Base-by-base conservation (phyloP, 1,284 basidiomycete species). In the Fomitiporia mediterranea region DNA sequence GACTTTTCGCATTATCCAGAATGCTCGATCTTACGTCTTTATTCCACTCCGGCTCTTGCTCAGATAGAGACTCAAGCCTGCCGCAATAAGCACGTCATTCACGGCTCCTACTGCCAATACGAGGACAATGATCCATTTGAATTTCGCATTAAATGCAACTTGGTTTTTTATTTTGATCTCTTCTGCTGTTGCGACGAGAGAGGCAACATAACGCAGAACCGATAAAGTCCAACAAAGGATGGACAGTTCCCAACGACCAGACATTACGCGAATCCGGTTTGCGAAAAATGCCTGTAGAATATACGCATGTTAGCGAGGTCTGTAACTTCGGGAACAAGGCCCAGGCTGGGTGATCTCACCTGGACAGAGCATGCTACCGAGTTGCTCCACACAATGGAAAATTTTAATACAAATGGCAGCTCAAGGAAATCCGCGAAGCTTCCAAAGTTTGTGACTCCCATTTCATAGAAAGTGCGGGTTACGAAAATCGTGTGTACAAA, bases 61-160 rank as follows among this genome's bases (percentile, higher is more conserved):
- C 2, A 51, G 17, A 21, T 51, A 39, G 13, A 21, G 40, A 8
- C 35, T 23, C n/a, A 51, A 25, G 1, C 35, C 50, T 21, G 19
- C 34, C 9, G 50, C 50, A 23, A 51, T 51, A n/a, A 51, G 35
- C 17, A 51, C 37, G 25, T 51, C 50, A 39, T 51, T 51, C 21
- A 51, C 19, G 8, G 50, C 50, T n/a, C 50, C 37, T 15, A 51
- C 37, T 3, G 21, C 19, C 3, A 39, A 11, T 9, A 40, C 37
- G 25, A 51, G 21, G 15, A 40, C 21, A 9, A 51, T 40, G 17
- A 25, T 38, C 50, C 34, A 38, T 17, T 39, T 51, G 4, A 17
- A 51, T 37, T 51, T n/a, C 9, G 13, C 19, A 27, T 21, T 39
- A 17, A 51, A 51, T 2, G 11, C 34, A 17, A 27, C 9, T 21